Evolutionary conservation across 2,329 filamentous ascomycete species (phyloP).

Genomic region (Dothidotthia symphoricarpi): DNA sequence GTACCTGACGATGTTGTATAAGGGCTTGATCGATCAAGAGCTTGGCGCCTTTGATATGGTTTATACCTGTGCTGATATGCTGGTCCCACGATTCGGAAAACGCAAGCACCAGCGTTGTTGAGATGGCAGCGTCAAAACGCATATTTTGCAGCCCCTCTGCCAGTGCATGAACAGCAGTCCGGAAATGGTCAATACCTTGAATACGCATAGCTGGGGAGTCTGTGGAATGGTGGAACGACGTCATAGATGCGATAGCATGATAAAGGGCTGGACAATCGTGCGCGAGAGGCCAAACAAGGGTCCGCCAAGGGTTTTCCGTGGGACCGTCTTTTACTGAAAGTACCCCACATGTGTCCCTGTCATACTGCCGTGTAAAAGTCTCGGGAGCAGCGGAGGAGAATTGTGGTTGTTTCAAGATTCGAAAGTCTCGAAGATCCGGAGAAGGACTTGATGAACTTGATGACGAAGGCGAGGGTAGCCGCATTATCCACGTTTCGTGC

Average conservation of each 20-base stretch:
- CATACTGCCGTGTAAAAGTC: slow-evolving; percentile 62
- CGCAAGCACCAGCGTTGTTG: slow-evolving; percentile 66
- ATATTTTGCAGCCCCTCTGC: slow-evolving; percentile 62
- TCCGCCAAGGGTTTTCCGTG: slow-evolving; percentile 70
- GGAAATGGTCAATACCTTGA: slow-evolving; percentile 68
- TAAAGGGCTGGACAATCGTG: slow-evolving; percentile 63
- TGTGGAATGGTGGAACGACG: slow-evolving; percentile 65
- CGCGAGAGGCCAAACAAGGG: slow-evolving; percentile 67
- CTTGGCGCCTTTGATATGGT: slow-evolving; percentile 67
- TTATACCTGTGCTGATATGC: slow-evolving; percentile 66
- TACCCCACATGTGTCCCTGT: slow-evolving; percentile 66
- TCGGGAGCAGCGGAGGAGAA: slow-evolving; percentile 56
- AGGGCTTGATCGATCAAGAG: slow-evolving; percentile 62
- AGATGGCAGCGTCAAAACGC: slow-evolving; percentile 63
- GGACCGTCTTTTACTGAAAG: slow-evolving; percentile 68
- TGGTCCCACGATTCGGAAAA: slow-evolving; percentile 72
- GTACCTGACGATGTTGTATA: slow-evolving; percentile 45
- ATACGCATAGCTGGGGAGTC: slow-evolving; percentile 58
- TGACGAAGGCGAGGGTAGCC: slow-evolving; percentile 38
- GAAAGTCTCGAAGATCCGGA: slow-evolving; percentile 20
- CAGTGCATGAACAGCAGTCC: slow-evolving; percentile 60
- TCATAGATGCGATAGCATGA: slow-evolving; percentile 67
- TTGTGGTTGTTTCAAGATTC: slow-evolving; percentile 47
- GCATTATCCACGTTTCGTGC: slow-evolving; percentile 40
- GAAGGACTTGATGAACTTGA: slow-evolving; percentile 39